Percentiles rank a stretch among this genome's conserved stretches.
phyloP scores from a whole-genome alignment of 2,329 filamentous ascomycete genomes.

The Monosporascus sp. region DNA sequence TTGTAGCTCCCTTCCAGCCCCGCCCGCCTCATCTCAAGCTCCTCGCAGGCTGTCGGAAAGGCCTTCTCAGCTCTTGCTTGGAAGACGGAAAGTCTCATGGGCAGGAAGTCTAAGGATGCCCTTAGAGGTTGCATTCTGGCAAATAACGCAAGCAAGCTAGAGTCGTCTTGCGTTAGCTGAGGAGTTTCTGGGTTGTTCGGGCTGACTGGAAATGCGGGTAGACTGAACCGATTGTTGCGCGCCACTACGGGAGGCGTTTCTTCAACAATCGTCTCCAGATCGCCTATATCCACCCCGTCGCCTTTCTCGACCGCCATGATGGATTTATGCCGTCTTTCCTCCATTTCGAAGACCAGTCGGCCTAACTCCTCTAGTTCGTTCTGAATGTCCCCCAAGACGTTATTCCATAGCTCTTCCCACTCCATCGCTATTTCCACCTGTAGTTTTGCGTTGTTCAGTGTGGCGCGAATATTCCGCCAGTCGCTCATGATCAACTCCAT shows the following conservation, averaged over 20 bases:
- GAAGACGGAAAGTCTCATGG: slow-evolving; percentile 89
- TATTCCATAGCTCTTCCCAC: slow-evolving; percentile 97
- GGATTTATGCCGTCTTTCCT: slow-evolving; percentile 84
- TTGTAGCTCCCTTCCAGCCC: slow-evolving; percentile 81
- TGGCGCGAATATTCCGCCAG: slow-evolving; percentile 77
- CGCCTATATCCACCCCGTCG: slow-evolving; percentile 72
- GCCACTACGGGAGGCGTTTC: slow-evolving; percentile 62
- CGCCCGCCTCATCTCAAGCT: slow-evolving; percentile 70
- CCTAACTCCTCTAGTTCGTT: slow-evolving; percentile 76
- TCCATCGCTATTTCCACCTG: slow-evolving; percentile 98
- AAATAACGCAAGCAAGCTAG: slow-evolving; percentile 82
- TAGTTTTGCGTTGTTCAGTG: slow-evolving; percentile 73
- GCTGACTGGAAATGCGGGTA: slow-evolving; percentile 59
- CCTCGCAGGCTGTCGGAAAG: slow-evolving; percentile 88
- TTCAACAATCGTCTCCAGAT: slow-evolving; percentile 90
- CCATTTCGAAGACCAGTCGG: slow-evolving; percentile 92
- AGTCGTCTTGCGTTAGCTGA: slow-evolving; percentile 69
- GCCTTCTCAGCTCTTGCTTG: slow-evolving; percentile 68
- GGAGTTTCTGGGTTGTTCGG: slow-evolving; percentile 58
- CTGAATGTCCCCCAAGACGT: slow-evolving; percentile 87
- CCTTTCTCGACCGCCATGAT: slow-evolving; percentile 58
- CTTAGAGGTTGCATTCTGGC: slow-evolving; percentile 91
- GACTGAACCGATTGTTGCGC: slow-evolving; percentile 63
- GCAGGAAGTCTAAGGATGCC: slow-evolving; percentile 90
- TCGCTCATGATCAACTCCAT: slow-evolving; percentile 84